Percentiles rank a stretch among this genome's conserved stretches.
These are phyloP conservation scores for Aurinia saxatilis DNA, from an alignment of 345 rosid species.

Conservation along the genomic window DNA sequence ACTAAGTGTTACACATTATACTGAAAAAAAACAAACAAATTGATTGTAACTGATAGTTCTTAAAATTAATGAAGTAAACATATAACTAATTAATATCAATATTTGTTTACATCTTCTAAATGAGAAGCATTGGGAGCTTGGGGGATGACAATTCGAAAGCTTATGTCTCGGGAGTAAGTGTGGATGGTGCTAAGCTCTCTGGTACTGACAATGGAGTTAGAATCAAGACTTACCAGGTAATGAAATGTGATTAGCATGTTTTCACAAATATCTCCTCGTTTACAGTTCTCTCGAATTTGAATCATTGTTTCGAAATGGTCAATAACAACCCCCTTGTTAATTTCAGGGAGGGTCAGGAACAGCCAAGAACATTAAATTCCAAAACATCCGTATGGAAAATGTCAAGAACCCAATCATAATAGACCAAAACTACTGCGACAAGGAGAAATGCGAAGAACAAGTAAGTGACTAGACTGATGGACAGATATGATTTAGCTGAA, in stretches of 20 bases:
- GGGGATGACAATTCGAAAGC: slow-evolving; percentile 51
- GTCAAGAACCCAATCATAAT: slow-evolving; percentile 81
- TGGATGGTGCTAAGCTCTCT: slow-evolving; percentile 54
- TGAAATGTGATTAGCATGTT: background rate
- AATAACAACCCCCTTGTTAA: background rate
- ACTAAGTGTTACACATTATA: background rate
- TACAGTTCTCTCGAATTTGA: background rate
- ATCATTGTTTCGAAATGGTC: background rate
- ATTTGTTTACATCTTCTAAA: background rate
- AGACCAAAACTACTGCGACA: slow-evolving; percentile 83
- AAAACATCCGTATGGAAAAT: slow-evolving; percentile 58
- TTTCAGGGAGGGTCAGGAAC: slow-evolving; percentile 87
- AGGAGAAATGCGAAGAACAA: slow-evolving; percentile 52
- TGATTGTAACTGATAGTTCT: no score
- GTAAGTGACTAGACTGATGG: slow-evolving; percentile 26
- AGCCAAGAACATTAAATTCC: slow-evolving; percentile 64
- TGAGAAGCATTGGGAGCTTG: slow-evolving; percentile 73
- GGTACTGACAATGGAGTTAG: slow-evolving; percentile 76
- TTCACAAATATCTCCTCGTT: background rate
- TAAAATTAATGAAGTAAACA: background rate
- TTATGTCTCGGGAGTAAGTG: slow-evolving; percentile 55
- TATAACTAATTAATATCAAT: background rate
- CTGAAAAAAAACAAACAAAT: no score
- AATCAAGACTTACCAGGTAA: slow-evolving; percentile 89
- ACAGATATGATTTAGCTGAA: background rate